Conservation (phyloP, 2,329 filamentous ascomycete species). For the Calcarisporium arbuscula region DNA sequence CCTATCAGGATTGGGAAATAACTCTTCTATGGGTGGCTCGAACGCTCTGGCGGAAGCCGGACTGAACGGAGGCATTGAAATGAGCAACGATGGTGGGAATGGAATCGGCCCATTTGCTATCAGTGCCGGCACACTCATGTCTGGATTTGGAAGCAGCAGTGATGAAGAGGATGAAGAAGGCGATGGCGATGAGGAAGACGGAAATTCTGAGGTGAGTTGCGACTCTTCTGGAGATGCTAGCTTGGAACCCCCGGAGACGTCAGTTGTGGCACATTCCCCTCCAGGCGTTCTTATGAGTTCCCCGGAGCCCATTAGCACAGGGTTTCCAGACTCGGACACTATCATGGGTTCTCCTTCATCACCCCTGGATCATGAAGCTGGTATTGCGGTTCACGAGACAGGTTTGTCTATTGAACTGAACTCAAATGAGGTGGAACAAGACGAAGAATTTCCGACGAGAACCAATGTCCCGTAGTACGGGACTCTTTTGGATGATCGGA, state of each 20-base stretch:
- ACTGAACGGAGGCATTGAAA: slow-evolving; percentile 68
- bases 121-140: slow-evolving; percentile 69
- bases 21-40: slow-evolving; percentile 42
- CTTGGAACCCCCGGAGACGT: slow-evolving; percentile 19
- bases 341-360: background rate
- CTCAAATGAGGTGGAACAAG: slow-evolving; percentile 6
- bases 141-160: slow-evolving; percentile 89
- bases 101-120: slow-evolving; percentile 68
- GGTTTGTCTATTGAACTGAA: no score
- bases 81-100: slow-evolving; percentile 56
- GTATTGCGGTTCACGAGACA: background rate
- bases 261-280: slow-evolving; percentile 18
- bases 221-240: slow-evolving; percentile 23
- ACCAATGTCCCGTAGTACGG: slow-evolving; percentile 8
- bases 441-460: slow-evolving; percentile 4
- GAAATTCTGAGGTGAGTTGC: slow-evolving; percentile 58
- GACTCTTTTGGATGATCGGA: background rate
- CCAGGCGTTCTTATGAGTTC: slow-evolving; percentile 26
- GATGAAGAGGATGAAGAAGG: slow-evolving; percentile 95
- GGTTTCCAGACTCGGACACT: slow-evolving; percentile 13
- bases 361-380: background rate
- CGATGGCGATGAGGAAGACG: slow-evolving; percentile 75
- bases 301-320: slow-evolving; percentile 19
- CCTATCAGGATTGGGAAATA: slow-evolving; percentile 36
- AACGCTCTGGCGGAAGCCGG: slow-evolving; percentile 75